Evolutionary conservation across 495 filamentous ascomycete genomes (phyloP), one percentile per base, ranked within the genome.

Genomic region (Xylaria longipes): DNA sequence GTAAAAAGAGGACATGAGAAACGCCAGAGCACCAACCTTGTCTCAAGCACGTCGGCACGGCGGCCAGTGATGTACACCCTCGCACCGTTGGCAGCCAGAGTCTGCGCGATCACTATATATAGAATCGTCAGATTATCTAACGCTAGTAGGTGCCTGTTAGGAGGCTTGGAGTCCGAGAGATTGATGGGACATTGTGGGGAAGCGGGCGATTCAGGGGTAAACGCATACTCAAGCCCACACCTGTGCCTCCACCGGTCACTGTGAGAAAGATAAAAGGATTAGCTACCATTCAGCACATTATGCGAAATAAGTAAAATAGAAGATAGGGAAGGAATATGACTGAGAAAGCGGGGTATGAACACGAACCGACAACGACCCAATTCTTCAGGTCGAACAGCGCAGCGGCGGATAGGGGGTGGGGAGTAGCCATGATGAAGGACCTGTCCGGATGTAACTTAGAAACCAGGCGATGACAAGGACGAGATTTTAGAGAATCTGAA

Each of bases 11-110:
- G 4, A n/a, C 22, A 25, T 43, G 60, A 9, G 37, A 22, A 43
- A 63, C 7, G n/a, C n/a, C 5, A 29, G 22, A 29, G 8, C 4
- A 63, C 60, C 3, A 1, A 43, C 60, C 60, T 84, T 22, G 81
- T 81, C 58, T 88, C 79, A 0, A 91, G 84, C 2, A 87, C 80
- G 14, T 89, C 84, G 62, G 68, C 84, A 76, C 91, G 91, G 54
- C 92, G 90, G 5, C 92, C 94, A 9, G 91, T 92, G 71, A 96
- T 94, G 80, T 95, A 95, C 39, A 95, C 93, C 48, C 89, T 93
- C 22, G 93, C 93, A 48, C 93, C 93, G 78, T 94, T 95, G 33
- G 87, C 82, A 0, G 94, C 91, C 72, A 92, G 91, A 3, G 92
- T 91, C 74, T 94, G 90, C 0, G 92, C 91, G 71, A 92, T 93